Conservation (phyloP, 495 filamentous ascomycete genomes). For the Podospora anserina region DNA sequence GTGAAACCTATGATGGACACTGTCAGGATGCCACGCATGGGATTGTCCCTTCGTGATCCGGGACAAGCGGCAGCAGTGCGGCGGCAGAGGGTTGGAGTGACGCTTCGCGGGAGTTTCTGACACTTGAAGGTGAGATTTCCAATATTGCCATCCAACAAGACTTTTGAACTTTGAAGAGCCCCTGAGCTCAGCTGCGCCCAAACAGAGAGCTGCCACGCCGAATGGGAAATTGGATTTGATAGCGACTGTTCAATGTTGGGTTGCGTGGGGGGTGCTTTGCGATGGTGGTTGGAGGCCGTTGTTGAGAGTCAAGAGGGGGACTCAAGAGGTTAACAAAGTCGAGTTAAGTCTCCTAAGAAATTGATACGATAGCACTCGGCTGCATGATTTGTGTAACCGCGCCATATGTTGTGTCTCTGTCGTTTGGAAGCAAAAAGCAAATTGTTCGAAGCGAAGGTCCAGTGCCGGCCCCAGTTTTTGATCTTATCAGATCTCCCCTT, state of each 20-base stretch:
- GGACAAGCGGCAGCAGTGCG: background rate
- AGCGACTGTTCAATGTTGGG: background rate
- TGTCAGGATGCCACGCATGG: background rate
- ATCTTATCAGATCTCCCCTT: background rate
- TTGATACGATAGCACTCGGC: background rate
- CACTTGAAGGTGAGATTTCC: background rate
- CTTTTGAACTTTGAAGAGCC: no score
- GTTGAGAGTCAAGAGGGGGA: no score
- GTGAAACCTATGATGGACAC: background rate
- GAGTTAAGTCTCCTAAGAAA: background rate
- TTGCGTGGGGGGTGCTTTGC: background rate
- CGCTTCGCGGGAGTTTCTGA: background rate
- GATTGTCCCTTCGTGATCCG: background rate
- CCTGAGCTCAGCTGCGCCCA: background rate
- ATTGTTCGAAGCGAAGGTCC: no score
- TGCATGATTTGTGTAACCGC: background rate
- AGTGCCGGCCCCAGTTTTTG: background rate
- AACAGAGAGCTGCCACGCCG: background rate
- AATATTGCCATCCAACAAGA: no score
- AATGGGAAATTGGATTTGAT: background rate
- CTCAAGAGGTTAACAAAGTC: background rate
- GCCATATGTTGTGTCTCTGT: background rate
- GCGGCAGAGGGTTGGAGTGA: slow-evolving; percentile 1
- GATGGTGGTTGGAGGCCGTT: background rate
- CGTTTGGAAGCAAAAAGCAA: background rate